Base-by-base conservation (phyloP, 2,329 filamentous ascomycete genomes). In the Xylaria arbuscula region DNA sequence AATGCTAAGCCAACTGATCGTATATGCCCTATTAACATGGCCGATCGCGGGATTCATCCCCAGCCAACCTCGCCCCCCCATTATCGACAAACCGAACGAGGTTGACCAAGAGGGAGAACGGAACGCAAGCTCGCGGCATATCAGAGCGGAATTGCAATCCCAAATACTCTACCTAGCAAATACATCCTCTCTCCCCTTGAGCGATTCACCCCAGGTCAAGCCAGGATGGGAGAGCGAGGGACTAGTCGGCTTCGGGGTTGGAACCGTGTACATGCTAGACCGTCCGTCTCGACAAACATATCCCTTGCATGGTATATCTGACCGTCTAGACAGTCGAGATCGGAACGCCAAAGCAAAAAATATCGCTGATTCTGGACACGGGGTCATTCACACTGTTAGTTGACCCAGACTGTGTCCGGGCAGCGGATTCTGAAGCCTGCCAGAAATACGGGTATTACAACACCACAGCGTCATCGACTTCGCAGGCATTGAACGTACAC, bases 311-410 rank as follows among this genome's bases (percentile, higher is more conserved):
- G 2, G 19, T 47, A 64, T 28, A 24, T 42, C 69, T 69, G n/a
- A 69, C 50, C n/a, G 15, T 56, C 5, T 13, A 9, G 50, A 22
- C 45, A 80, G 80, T 82, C 51, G 74, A 77, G 9, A 74, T 82
- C 40, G 80, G 80, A 7, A 81, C 78, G 0, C 80, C 80, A 2
- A 73, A 75, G 7, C 80, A 82, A 66, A 71, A 57, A n/a, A 70
- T 81, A 62, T 78, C 76, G 17, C 76, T 81, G 9, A 77, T 78
- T 28, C 72, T 82, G 47, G 80, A 82, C 61, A 82, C 80, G 2
- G 80, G 80, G 7, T 82, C 80, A 0, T 80, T 76, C 58, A 78
- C 80, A 61, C 73, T 80, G 32, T 80, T 80, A 72, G 77, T 82
- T 5, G 78, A 81, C 55, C 80, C 80, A 3, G 73, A 75, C 19